phyloP scores from a whole-genome alignment of 108 stramenopile genomes.

The Phaeodactylum tricornutum region DNA sequence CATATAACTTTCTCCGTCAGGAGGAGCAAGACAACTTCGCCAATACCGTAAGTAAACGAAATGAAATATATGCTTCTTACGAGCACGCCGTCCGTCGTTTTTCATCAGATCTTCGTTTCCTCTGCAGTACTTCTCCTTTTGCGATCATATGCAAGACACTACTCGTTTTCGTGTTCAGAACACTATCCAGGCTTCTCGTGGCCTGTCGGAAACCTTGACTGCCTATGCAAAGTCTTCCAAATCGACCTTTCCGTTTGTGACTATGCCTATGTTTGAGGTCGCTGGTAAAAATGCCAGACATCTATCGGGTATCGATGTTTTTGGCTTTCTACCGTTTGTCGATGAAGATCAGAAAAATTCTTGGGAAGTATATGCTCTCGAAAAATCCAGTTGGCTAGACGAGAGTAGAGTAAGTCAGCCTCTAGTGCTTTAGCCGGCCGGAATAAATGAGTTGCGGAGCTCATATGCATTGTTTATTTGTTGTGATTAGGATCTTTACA shows the following conservation, averaged over 20 bases:
- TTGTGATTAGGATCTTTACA: no score
- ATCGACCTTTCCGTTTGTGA: constrained; percentile 4
- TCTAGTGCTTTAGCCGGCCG: no score
- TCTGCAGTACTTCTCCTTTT: no score
- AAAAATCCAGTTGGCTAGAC: background rate
- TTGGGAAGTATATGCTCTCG: constrained; percentile 1
- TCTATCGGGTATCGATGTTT: background rate
- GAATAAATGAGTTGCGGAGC: no score
- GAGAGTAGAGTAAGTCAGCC: no score
- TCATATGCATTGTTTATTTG: no score
- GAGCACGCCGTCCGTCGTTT: no score
- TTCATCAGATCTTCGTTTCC: no score
- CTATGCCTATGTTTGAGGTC: constrained; percentile 3
- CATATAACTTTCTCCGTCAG: constrained; percentile 1
- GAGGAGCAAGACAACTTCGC: constrained; percentile 8
- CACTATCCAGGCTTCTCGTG: constrained; percentile 8
- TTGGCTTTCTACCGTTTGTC: background rate
- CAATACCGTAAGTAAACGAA: constrained; percentile 6
- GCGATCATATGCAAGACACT: no score
- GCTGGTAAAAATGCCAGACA: background rate
- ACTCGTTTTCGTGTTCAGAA: no score
- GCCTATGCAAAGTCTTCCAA: background rate
- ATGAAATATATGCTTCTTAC: no score
- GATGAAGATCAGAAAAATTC: background rate
- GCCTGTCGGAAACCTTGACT: constrained; percentile 5